A percentile compares a stretch with the other conserved stretches of the same genome.
Evolutionary conservation across 192 early-diverging fungal genomes (phyloP).

Genomic region (Entophlyctis helioformis): DNA sequence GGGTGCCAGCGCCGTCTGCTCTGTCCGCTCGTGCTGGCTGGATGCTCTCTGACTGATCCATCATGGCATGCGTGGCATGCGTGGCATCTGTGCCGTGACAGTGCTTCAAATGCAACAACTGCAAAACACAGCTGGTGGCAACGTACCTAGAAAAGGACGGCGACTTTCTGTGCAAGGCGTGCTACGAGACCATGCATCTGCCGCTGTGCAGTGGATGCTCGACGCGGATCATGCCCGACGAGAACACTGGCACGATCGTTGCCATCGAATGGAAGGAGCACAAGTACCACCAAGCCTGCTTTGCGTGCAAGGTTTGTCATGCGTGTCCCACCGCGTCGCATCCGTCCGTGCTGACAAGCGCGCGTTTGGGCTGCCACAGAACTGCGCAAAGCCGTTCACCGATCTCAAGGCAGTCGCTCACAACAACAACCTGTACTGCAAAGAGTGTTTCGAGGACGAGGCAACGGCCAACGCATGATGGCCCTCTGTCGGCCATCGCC

Average conservation of each 20-base stretch:
- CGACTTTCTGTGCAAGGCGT: slow-evolving; percentile 4
- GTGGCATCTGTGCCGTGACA: no score
- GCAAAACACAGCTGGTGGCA: slow-evolving; percentile 1
- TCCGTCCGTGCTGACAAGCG: no score
- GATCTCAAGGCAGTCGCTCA: no score
- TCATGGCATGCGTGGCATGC: neutral
- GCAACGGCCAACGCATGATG: no score
- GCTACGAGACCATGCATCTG: slow-evolving; percentile 6
- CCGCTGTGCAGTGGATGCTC: slow-evolving; percentile 3
- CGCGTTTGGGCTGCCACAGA: no score
- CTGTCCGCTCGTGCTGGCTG: neutral
- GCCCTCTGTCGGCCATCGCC: no score
- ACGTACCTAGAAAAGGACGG: slow-evolving; percentile 2
- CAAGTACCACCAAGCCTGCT: slow-evolving; percentile 9
- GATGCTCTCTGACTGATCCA: no score
- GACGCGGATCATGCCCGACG: slow-evolving; percentile 2
- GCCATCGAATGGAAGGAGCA: slow-evolving; percentile 7
- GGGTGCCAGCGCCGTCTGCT: slow-evolving; percentile 2
- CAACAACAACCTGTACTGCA: no score
- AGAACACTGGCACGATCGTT: slow-evolving; percentile 2
- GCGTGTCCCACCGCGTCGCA: no score
- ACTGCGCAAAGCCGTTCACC: no score
- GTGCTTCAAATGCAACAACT: no score
- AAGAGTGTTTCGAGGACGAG: no score
- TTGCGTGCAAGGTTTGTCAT: slow-evolving; percentile 6